Percentiles rank a stretch among this genome's conserved stretches.
Evolutionary conservation across 2,329 filamentous ascomycete species (phyloP).

Genomic region (Trichophaea hybrida): DNA sequence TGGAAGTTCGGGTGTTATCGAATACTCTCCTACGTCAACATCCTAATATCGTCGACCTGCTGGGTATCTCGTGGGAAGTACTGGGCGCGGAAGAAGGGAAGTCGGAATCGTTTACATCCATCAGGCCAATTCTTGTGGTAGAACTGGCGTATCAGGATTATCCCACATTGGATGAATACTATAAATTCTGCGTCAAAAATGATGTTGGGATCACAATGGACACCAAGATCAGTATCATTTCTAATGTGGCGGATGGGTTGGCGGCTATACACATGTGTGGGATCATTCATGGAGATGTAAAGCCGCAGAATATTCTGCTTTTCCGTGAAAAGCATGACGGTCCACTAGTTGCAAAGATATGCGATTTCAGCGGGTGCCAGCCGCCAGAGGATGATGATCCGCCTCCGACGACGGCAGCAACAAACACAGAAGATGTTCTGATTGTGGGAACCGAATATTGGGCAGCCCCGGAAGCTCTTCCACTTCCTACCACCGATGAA

Average conservation of each 20-base stretch:
- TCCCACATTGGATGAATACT: conserved; percentile 1
- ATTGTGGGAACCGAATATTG: conserved; percentile 5
- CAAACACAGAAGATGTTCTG: not conserved
- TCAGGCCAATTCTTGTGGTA: not conserved
- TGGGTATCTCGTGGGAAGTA: not conserved
- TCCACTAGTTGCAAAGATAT: not conserved
- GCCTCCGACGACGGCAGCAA: not conserved
- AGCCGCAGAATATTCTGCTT: conserved; percentile 4
- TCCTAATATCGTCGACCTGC: not conserved
- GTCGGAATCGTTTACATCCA: not conserved
- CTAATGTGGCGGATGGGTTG: not conserved
- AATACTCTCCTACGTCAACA: not conserved
- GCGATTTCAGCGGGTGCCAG: conserved; percentile 4
- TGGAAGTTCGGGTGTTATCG: not conserved
- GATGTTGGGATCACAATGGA: not conserved
- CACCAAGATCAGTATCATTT: not conserved
- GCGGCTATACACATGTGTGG: conserved; percentile 2
- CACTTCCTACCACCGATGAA: not conserved
- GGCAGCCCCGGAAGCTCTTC: not conserved
- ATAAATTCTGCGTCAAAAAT: not conserved
- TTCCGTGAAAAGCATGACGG: conserved; percentile 1
- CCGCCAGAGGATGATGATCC: not conserved
- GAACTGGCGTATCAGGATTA: not conserved
- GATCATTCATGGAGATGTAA: conserved; percentile 5
- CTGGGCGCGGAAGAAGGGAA: not conserved